A percentile compares a stretch with the other conserved stretches of the same genome.
phyloP scores from a whole-genome alignment of 768 basidiomycete genomes.

The Pleurotus tuoliensis region DNA sequence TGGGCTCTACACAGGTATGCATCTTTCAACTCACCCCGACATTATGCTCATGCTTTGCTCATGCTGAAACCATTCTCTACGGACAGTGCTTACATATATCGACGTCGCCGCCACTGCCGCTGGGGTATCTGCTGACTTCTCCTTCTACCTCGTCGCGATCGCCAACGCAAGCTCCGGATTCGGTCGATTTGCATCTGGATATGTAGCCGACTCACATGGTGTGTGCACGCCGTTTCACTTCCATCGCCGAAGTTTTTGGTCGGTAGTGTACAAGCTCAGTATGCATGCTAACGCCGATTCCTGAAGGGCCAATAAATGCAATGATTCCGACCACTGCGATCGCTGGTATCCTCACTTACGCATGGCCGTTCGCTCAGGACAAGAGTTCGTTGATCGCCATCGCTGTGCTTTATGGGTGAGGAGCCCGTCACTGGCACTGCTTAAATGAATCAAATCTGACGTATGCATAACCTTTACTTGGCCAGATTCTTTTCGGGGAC shows the following conservation, averaged over 20 bases:
- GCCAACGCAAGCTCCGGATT: slow-evolving; percentile 63
- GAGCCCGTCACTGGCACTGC: slow-evolving; percentile 6
- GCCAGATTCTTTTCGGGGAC: slow-evolving; percentile 6
- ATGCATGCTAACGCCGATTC: neutral
- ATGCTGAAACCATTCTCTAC: too few species aligned
- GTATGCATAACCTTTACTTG: neutral
- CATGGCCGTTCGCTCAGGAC: slow-evolving; percentile 63
- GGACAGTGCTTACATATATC: slow-evolving; percentile 63
- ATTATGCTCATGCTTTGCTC: too few species aligned
- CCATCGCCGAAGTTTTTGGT: neutral
- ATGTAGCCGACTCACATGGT: slow-evolving; percentile 55
- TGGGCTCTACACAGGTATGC: slow-evolving; percentile 63
- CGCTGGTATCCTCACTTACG: slow-evolving; percentile 57
- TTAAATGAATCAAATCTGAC: slow-evolving; percentile 10
- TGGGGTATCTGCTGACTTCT: slow-evolving; percentile 45
- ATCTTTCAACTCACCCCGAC: neutral
- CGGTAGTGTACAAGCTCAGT: neutral
- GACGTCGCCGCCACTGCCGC: slow-evolving; percentile 49
- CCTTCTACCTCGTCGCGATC: slow-evolving; percentile 65
- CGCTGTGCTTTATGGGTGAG: slow-evolving; percentile 62
- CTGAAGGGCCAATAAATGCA: slow-evolving; percentile 59
- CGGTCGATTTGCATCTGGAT: slow-evolving; percentile 54
- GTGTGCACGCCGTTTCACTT: slow-evolving; percentile 9
- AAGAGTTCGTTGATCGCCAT: slow-evolving; percentile 46
- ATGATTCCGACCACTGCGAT: slow-evolving; percentile 60